Base-by-base conservation (phyloP, 495 filamentous ascomycete species). In the Clavariopsis aquatica region DNA sequence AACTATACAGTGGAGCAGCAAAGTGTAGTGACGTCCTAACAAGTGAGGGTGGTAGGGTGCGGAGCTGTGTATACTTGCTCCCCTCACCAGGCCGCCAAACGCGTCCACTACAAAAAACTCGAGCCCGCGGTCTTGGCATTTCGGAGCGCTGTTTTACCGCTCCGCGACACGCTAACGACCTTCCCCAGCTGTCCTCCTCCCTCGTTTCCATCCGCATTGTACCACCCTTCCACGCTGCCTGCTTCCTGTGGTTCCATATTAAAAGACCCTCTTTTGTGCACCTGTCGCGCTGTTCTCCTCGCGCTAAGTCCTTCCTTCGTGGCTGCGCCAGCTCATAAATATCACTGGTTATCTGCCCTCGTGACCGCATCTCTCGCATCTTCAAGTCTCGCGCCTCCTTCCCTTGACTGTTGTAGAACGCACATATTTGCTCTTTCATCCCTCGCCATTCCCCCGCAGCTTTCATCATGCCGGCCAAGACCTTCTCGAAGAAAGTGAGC, bases 381-480 rank as follows among this genome's bases (percentile, higher is more conserved):
- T 15, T 54, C 29, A 27, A 36, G 26, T 47, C 53, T 57, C 36
- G 20, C 19, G 22, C 45, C 49, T 46, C 29, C 15, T 49, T 52
- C 19, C 47, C 8, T 62, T n/a, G n/a, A 56, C 17, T 34, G 20
- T 54, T 58, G 22, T 55, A 43, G 12, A 22, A 34, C 27, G 51
- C 29, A 19, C 19, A 26, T 27, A 20, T 26, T 57, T 41, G 26
- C 22, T 49, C 20, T 38, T 26, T 27, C 29, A 60, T 17, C 19
- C 1, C 47, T 45, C 23, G 12, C 20, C 4, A 9, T 38, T 36
- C 10, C 36, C 49, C 23, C 58, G 28, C 28, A 13, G 31, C 26
- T n/a, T 61, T 29, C 41, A 66, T 55, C 43, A 66, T 66, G 64
- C 64, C 64, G 38, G 56, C 49, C 64, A 66, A 66, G 56, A 66